Base-by-base conservation (phyloP, 192 early-diverging fungal genomes). In the Funneliformis mosseae region DNA sequence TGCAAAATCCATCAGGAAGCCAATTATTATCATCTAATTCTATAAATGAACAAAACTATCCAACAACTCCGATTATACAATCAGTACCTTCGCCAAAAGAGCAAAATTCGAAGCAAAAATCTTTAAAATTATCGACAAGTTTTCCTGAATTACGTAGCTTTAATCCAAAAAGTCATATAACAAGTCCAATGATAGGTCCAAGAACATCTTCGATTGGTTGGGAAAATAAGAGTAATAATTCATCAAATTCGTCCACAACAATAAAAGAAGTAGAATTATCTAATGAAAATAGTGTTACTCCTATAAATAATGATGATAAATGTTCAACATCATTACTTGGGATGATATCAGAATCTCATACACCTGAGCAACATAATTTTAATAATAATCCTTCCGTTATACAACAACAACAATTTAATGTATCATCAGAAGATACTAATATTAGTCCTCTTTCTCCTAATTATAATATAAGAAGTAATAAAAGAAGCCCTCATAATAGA, bases 191-290 rank as follows among this genome's bases (percentile, higher is more conserved):
- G 12, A 74, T 74, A 39, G 43, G 18, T 50, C 72, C 72, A 48
- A 45, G 72, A 55, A 25, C 27, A 21, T 74, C 72, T 48, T 74
- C 72, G 25, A 74, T 74, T 16, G 46, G 46, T 50, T 74, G 72
- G 72, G 27, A 73, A 43, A 69, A 8, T 55, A 55, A 21, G 33
- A 69, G 6, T 69, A 28, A 21, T 42, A 39, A 28, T 66, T 33
- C 63, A 18, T 8, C 67, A 16, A 69, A 69, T 38, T 69, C 33
- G 0, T 21, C 39, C 7, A 42, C 41, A 55, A 55, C 16, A 55
- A 55, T 55, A 55, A 55, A 55, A 6, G 50, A 55, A 6, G 21
- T 16, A 55, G 50, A 55, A 42, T 39, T 38, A n/a, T 8, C 27
- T 39, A 33, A 8, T 42, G 67, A 69, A 41, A 28, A 69, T 39